Conservation (phyloP, 2,329 filamentous ascomycete species). For the Monosporascus sp. region DNA sequence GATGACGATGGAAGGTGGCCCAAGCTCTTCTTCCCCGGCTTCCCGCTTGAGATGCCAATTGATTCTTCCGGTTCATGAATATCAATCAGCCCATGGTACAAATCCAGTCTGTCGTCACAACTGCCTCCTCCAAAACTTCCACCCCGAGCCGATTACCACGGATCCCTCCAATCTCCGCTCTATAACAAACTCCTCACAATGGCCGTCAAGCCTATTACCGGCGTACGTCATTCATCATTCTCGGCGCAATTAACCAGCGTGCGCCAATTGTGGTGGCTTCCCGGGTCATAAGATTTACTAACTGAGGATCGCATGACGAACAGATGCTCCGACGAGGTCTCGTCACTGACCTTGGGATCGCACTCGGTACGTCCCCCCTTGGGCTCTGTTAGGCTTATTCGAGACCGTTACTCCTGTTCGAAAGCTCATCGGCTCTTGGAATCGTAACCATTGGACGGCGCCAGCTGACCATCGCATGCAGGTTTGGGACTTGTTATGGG, state of each 20-base stretch:
- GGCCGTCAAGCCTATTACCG: slow-evolving; percentile 53
- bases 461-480: slow-evolving; percentile 32
- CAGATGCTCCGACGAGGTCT: slow-evolving; percentile 58
- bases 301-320: not conserved
- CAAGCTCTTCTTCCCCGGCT: too few species aligned
- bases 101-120: not conserved
- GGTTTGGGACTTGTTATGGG: slow-evolving; percentile 50
- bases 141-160: not conserved
- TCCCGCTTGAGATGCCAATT: too few species aligned
- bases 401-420: not conserved
- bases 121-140: not conserved
- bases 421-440: not conserved
- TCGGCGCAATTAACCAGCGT: slow-evolving; percentile 24
- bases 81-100: too few species aligned
- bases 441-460: not conserved
- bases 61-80: too few species aligned
- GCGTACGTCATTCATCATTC: slow-evolving; percentile 42
- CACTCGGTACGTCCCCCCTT: slow-evolving; percentile 41
- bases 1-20: too few species aligned
- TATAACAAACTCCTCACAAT: slow-evolving; percentile 32
- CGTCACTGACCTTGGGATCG: slow-evolving; percentile 50
- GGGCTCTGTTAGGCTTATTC: not conserved
- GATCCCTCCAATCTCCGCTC: slow-evolving; percentile 6
- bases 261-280: not conserved
- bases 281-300: not conserved